phyloP scores from a whole-genome alignment of 2,329 filamentous ascomycete species.

The Dactylellina drechsleri region DNA sequence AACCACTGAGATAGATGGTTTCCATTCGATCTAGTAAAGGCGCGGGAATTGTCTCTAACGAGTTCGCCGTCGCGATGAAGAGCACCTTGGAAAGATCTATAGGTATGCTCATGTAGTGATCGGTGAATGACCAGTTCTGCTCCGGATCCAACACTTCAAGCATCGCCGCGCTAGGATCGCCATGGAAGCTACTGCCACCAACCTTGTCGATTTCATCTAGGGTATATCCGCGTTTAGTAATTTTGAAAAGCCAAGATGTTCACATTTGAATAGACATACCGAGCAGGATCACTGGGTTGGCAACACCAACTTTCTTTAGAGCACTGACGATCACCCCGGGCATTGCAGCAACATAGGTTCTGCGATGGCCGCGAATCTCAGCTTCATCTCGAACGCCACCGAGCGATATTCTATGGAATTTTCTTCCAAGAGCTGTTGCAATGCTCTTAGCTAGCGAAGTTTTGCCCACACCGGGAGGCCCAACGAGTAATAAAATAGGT shows the following conservation, averaged over 20 bases:
- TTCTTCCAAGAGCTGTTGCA: constrained; percentile 87
- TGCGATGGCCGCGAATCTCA: constrained; percentile 91
- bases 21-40: constrained; percentile 97
- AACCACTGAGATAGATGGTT: constrained; percentile 89
- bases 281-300: constrained; percentile 92
- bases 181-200: constrained; percentile 87
- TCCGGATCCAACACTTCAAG: constrained; percentile 96
- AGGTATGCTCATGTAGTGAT: constrained; percentile 95
- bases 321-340: constrained; percentile 93
- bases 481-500: constrained; percentile 90
- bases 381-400: constrained; percentile 96
- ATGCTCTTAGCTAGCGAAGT: constrained; percentile 94
- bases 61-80: constrained; percentile 97
- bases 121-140: constrained; percentile 92
- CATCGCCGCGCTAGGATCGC: constrained; percentile 96
- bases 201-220: constrained; percentile 96
- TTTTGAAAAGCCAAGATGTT: no score
- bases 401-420: constrained; percentile 96
- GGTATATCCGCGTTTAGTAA: neutral
- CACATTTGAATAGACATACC: constrained; percentile 54
- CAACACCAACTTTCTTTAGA: constrained; percentile 91
- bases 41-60: constrained; percentile 91
- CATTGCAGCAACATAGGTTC: constrained; percentile 99
- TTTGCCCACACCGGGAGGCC: constrained; percentile 94
- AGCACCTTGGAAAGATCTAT: constrained; percentile 96